phyloP scores from a whole-genome alignment of 2,329 filamentous ascomycete genomes.

The Trichoderma afroharzianum region DNA sequence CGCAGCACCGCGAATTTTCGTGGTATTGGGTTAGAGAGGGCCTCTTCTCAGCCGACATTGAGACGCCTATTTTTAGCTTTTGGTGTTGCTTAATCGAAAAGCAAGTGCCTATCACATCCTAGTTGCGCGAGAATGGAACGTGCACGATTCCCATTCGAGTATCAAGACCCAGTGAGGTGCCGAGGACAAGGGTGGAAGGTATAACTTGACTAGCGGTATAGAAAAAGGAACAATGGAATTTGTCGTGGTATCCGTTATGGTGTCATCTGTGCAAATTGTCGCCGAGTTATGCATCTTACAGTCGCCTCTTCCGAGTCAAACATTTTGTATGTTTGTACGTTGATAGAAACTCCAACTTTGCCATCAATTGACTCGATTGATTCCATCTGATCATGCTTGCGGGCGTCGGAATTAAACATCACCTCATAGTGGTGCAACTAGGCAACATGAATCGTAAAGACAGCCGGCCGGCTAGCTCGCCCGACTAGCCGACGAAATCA shows the following conservation, averaged over 20 bases:
- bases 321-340: neutral
- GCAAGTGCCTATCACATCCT: neutral
- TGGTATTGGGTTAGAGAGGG: neutral
- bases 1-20: neutral
- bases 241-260: neutral
- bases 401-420: neutral
- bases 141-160: constrained; percentile 14
- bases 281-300: neutral
- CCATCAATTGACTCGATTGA: neutral
- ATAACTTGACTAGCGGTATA: neutral
- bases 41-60: neutral
- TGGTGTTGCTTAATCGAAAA: neutral
- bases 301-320: neutral
- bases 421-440: neutral
- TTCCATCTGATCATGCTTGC: neutral
- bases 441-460: neutral
- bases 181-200: neutral
- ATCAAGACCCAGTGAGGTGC: neutral
- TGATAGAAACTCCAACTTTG: neutral
- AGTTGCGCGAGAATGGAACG: neutral
- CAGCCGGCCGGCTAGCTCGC: neutral
- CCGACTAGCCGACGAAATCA: neutral
- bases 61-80: constrained; percentile 7
- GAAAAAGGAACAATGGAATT: neutral
- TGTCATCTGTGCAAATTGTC: neutral